These are phyloP conservation scores for Dendrobium nobile DNA, from an alignment of 106 monocot species.

Conservation along the genomic window DNA sequence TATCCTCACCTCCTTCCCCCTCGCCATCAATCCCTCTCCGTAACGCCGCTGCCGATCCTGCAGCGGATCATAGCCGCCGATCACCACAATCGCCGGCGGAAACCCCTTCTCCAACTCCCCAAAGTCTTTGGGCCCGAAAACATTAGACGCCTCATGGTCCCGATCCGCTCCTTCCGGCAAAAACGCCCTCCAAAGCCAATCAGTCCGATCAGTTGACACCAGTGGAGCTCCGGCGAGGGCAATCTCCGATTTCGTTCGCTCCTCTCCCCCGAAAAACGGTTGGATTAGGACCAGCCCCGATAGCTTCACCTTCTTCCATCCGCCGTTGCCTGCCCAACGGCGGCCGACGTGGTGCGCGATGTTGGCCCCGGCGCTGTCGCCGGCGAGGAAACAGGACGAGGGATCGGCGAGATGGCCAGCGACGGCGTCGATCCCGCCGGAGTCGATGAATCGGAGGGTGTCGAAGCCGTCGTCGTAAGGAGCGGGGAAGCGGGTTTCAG, in stretches of 20 bases:
- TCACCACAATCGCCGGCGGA: slow-evolving; percentile 29
- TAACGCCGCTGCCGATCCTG: slow-evolving; percentile 48
- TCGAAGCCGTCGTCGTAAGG: slow-evolving; percentile 25
- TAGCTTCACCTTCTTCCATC: not conserved
- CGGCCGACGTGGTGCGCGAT: slow-evolving; percentile 42
- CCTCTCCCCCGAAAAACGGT: slow-evolving; percentile 42
- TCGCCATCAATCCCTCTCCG: slow-evolving; percentile 18
- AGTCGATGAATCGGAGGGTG: not conserved
- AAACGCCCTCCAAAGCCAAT: slow-evolving; percentile 32
- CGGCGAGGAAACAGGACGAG: slow-evolving; percentile 30
- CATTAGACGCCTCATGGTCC: slow-evolving; percentile 31
- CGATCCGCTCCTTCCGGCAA: slow-evolving; percentile 31
- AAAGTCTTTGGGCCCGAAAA: slow-evolving; percentile 9
- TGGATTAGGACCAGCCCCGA: slow-evolving; percentile 28
- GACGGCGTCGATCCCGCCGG: slow-evolving; percentile 35
- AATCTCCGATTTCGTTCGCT: slow-evolving; percentile 36
- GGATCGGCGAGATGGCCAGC: slow-evolving; percentile 26
- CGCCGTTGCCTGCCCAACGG: slow-evolving; percentile 10
- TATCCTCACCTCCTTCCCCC: slow-evolving; percentile 24
- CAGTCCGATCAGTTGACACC: slow-evolving; percentile 18
- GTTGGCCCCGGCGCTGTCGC: slow-evolving; percentile 56
- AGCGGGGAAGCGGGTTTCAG: slow-evolving; percentile 28
- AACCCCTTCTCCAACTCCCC: slow-evolving; percentile 9
- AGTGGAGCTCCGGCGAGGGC: slow-evolving; percentile 9
- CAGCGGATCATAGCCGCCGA: slow-evolving; percentile 43